These are phyloP conservation scores for Nissolia schottii DNA, from an alignment of 306 rosid species.

Conservation along the genomic window DNA sequence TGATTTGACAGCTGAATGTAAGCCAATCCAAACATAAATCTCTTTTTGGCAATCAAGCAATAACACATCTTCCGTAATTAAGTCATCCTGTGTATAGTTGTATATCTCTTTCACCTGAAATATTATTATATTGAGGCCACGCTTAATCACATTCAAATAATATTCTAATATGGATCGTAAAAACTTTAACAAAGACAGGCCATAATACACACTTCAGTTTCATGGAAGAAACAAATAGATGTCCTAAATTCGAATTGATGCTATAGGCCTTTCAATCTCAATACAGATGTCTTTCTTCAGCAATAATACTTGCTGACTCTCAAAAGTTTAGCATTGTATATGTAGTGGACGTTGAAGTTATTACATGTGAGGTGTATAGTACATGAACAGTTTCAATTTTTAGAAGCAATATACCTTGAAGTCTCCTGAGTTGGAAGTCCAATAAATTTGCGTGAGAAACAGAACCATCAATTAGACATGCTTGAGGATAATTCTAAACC, in stretches of 20 bases:
- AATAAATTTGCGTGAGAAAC: conserved; percentile 52
- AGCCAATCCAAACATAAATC: conserved; percentile 88
- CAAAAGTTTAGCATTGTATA: not conserved
- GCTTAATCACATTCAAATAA: conserved; percentile 4
- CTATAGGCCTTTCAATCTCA: conserved; percentile 1
- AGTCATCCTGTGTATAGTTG: conserved; percentile 90
- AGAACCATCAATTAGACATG: conserved; percentile 61
- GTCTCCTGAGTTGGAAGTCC: conserved; percentile 64
- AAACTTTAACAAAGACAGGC: not conserved
- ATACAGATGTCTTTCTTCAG: not conserved
- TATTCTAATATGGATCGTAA: not conserved
- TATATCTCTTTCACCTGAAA: conserved; percentile 89
- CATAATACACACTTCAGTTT: not conserved
- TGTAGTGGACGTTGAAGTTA: not conserved
- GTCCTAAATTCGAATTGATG: not conserved
- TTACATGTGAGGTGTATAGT: not conserved
- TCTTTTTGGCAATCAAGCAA: conserved; percentile 83
- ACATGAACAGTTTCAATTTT: conserved; percentile 4
- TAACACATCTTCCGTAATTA: conserved; percentile 80
- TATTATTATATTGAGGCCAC: conserved; percentile 22
- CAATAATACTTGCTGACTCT: not conserved
- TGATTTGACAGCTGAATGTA: conserved; percentile 62
- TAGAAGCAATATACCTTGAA: conserved; percentile 60
- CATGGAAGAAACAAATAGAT: not conserved
- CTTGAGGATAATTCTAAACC: conserved; percentile 54